Conservation (phyloP, 129 eudicot species). For the Flaveria robusta region DNA sequence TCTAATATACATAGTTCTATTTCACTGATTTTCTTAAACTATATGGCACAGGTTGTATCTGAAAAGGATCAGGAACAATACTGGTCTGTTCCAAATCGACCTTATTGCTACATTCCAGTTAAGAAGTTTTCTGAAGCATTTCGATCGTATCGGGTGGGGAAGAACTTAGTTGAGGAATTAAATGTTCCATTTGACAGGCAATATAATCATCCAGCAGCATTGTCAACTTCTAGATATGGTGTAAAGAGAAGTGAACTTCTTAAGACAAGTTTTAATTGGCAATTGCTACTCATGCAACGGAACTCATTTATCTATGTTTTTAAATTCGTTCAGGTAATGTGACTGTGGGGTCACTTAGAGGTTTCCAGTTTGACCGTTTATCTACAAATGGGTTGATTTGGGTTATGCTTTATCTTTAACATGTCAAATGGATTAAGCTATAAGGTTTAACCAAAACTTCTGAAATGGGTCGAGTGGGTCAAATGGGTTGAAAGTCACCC, state of each 20-base stretch:
- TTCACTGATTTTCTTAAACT: slow-evolving; percentile 7
- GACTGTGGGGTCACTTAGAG: not conserved
- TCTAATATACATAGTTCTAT: not conserved
- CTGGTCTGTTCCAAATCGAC: slow-evolving; percentile 65
- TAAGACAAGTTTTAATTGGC: slow-evolving; percentile 82
- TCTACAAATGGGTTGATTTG: not conserved
- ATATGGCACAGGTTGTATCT: slow-evolving; percentile 63
- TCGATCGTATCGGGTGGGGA: slow-evolving; percentile 63
- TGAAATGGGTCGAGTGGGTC: not conserved
- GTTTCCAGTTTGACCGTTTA: not conserved
- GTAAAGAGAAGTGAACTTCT: slow-evolving; percentile 71
- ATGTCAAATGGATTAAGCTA: slow-evolving; percentile 12
- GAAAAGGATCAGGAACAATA: slow-evolving; percentile 96
- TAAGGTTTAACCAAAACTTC: not conserved
- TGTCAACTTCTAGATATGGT: slow-evolving; percentile 77
- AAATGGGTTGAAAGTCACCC: not conserved
- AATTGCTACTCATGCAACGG: slow-evolving; percentile 79
- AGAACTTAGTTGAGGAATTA: slow-evolving; percentile 62
- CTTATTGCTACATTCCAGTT: slow-evolving; percentile 68
- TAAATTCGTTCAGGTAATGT: slow-evolving; percentile 87
- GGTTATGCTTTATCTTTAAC: slow-evolving; percentile 8
- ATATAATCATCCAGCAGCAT: slow-evolving; percentile 93
- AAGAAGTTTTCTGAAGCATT: slow-evolving; percentile 83
- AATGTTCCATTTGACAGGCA: slow-evolving; percentile 69
- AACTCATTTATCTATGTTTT: slow-evolving; percentile 88